phyloP scores from a whole-genome alignment of 176 grass and related monocot genomes.

The Oryza brachyantha region DNA sequence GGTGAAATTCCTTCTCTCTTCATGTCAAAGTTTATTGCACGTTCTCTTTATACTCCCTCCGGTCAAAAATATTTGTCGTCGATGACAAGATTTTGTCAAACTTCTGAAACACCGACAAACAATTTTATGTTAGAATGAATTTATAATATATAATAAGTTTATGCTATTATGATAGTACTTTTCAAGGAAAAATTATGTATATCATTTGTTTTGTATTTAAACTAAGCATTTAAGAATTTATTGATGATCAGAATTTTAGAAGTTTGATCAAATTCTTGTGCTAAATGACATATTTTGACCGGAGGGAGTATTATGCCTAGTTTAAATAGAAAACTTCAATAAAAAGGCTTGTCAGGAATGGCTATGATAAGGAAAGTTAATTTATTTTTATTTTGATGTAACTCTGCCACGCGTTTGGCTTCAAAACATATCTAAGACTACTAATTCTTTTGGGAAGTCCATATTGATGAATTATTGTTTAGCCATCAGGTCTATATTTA shows the following conservation, averaged over 20 bases:
- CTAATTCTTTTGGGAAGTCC: background rate
- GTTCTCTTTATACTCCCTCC: background rate
- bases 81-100: too few species aligned
- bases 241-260: too few species aligned
- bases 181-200: too few species aligned
- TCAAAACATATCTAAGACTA: background rate
- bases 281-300: too few species aligned
- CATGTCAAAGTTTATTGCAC: background rate
- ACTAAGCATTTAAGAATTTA: too few species aligned
- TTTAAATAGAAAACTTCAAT: constrained; percentile 8
- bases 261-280: too few species aligned
- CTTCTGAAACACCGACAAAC: too few species aligned
- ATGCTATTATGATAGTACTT: too few species aligned
- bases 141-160: too few species aligned
- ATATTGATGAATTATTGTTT: background rate
- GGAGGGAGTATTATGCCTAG: background rate
- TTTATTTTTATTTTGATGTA: background rate
- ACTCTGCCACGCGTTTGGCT: background rate
- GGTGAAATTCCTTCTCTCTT: constrained; percentile 12
- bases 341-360: background rate
- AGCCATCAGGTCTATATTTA: background rate
- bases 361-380: background rate
- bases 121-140: too few species aligned
- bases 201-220: too few species aligned
- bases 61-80: too few species aligned